A percentile compares a stretch with the other conserved stretches of the same genome.
Evolutionary conservation across 345 rosid species (phyloP).

Genomic region (Moricandia moricandioides): DNA sequence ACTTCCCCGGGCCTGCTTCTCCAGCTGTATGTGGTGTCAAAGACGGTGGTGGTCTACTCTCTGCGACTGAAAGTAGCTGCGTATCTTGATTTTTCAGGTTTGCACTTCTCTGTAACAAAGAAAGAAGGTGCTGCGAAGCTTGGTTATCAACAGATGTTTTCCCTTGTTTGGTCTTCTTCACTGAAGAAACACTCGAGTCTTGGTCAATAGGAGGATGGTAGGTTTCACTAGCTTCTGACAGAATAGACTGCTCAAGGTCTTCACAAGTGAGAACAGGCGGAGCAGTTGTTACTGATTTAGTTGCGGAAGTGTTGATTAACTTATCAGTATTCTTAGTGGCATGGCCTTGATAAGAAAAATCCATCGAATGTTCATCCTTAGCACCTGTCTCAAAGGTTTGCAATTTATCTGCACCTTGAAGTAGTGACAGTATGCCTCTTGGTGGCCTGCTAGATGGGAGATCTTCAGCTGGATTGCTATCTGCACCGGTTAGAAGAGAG

Average conservation of each 20-base stretch:
- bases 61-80: conserved; percentile 34
- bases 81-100: conserved; percentile 37
- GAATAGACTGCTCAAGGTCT: conserved; percentile 93
- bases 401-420: conserved; percentile 64
- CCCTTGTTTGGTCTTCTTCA: conserved; percentile 41
- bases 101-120: conserved; percentile 63
- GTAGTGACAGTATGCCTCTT: conserved; percentile 67
- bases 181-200: conserved; percentile 39
- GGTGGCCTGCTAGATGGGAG: conserved; percentile 43
- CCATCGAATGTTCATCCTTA: conserved; percentile 29
- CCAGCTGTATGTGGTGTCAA: conserved; percentile 33
- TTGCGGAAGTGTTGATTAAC: conserved; percentile 27
- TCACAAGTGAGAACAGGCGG: conserved; percentile 90
- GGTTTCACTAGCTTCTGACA: conserved; percentile 59
- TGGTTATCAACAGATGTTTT: conserved; percentile 49
- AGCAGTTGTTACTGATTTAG: conserved; percentile 40
- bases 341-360: conserved; percentile 43
- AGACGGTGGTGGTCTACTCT: conserved; percentile 30
- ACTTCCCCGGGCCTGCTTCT: conserved; percentile 50
- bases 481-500: conserved; percentile 42
- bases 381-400: conserved; percentile 49
- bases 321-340: conserved; percentile 41
- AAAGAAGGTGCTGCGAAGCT: conserved; percentile 90
- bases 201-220: conserved; percentile 40
- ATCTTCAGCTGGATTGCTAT: conserved; percentile 59